A percentile compares a stretch with the other conserved stretches of the same genome.
phyloP scores from a whole-genome alignment of 148 eudicot species.

The Rhododendron vialii region DNA sequence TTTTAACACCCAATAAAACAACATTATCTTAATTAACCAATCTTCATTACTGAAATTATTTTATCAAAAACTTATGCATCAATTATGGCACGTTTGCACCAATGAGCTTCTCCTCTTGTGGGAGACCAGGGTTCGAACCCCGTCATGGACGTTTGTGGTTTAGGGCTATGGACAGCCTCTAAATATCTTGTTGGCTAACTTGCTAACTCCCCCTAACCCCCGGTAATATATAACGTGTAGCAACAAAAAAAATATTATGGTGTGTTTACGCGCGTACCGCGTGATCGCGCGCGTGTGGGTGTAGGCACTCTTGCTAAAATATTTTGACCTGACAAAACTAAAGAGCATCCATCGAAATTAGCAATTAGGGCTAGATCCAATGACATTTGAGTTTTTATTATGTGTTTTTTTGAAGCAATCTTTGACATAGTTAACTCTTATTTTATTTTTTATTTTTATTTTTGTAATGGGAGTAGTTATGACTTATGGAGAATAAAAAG shows the following conservation, averaged over 20 bases:
- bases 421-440: neutral
- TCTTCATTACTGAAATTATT: neutral
- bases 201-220: accelerated
- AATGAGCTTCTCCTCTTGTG: no score
- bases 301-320: neutral
- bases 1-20: neutral
- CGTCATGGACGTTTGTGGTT: no score
- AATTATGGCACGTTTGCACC: neutral
- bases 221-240: no score
- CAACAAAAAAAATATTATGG: neutral
- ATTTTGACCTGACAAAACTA: neutral
- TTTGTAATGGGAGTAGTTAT: neutral
- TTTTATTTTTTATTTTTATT: neutral
- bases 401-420: neutral
- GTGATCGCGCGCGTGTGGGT: neutral
- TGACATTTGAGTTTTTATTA: conserved; percentile 18
- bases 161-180: no score
- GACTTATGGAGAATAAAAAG: conserved; percentile 8
- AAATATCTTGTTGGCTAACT: no score
- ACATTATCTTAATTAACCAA: neutral
- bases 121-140: no score
- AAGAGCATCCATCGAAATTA: conserved; percentile 26
- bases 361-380: conserved; percentile 29
- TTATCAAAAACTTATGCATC: neutral
- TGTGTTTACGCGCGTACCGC: neutral